Percentiles rank a stretch among this genome's conserved stretches.
phyloP scores from a whole-genome alignment of 306 rosid genomes.

The Acacia crassicarpa region DNA sequence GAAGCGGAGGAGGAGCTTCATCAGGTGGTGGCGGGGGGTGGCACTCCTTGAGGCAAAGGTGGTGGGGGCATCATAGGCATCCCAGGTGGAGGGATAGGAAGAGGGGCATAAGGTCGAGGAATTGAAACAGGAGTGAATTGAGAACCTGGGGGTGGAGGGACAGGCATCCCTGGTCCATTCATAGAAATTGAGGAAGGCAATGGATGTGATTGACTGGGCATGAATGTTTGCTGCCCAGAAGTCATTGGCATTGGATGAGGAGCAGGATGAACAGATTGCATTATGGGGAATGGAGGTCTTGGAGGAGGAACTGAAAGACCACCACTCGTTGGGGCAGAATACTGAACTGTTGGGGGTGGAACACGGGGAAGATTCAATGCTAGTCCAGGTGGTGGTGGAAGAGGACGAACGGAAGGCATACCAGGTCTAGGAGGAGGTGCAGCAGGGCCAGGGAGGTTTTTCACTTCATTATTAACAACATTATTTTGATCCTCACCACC shows the following conservation, averaged over 20 bases:
- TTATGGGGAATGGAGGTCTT: constrained; percentile 65
- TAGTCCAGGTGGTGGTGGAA: constrained; percentile 91
- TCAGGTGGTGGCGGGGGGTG: constrained; percentile 93
- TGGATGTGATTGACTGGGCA: constrained; percentile 58
- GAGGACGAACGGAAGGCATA: constrained; percentile 77
- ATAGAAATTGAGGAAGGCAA: constrained; percentile 63
- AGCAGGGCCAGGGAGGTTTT: constrained; percentile 86
- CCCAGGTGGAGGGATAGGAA: constrained; percentile 53
- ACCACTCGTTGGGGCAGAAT: constrained; percentile 60
- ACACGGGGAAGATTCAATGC: constrained; percentile 88
- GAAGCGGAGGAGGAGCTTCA: constrained; percentile 97
- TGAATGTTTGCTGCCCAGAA: constrained; percentile 66
- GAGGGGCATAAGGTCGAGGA: constrained; percentile 60
- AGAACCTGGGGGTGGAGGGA: constrained; percentile 98
- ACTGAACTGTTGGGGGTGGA: constrained; percentile 57
- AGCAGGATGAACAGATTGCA: constrained; percentile 64
- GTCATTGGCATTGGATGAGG: constrained; percentile 62
- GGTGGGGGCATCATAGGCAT: constrained; percentile 90
- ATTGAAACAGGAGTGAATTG: constrained; percentile 57
- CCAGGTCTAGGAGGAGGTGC: constrained; percentile 92
- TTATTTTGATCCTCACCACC: constrained; percentile 67
- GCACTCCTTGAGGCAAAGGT: constrained; percentile 81
- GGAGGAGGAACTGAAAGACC: constrained; percentile 64
- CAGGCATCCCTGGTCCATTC: constrained; percentile 55
- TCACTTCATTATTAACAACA: constrained; percentile 50